phyloP scores from a whole-genome alignment of 208 protist genomes.

The Crithidia brevicula region DNA sequence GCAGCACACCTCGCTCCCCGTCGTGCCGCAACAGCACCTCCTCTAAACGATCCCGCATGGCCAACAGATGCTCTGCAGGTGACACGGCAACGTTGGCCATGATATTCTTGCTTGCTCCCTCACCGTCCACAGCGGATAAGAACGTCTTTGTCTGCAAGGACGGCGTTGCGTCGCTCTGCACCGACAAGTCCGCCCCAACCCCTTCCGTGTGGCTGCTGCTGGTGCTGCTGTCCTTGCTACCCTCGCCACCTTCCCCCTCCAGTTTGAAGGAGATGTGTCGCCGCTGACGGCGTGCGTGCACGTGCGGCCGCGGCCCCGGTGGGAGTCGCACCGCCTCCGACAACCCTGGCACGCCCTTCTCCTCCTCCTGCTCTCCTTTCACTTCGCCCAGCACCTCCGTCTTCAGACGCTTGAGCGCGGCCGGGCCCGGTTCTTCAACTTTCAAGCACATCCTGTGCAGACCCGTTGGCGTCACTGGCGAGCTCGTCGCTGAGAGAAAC shows the following conservation, averaged over 20 bases:
- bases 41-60: slow-evolving; percentile 29
- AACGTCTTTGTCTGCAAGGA: no score
- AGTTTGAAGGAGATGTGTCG: slow-evolving; percentile 35
- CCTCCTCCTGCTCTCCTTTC: not conserved
- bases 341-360: no score
- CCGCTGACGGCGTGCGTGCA: no score
- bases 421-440: not conserved
- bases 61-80: slow-evolving; percentile 30
- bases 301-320: no score
- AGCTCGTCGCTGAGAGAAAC: no score
- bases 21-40: slow-evolving; percentile 38
- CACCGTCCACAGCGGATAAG: no score
- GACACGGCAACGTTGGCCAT: no score
- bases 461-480: not conserved
- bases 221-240: slow-evolving; percentile 12
- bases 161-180: not conserved
- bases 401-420: slow-evolving; percentile 5
- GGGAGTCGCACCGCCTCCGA: no score
- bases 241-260: slow-evolving; percentile 6
- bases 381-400: not conserved
- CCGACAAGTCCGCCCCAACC: not conserved
- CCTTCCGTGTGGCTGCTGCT: slow-evolving; percentile 1
- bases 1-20: slow-evolving; percentile 36
- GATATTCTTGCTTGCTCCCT: no score
- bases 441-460: not conserved